These are phyloP conservation scores for Phyllosticta citribraziliensis DNA, from an alignment of 2,329 filamentous ascomycete genomes.

Conservation along the genomic window DNA sequence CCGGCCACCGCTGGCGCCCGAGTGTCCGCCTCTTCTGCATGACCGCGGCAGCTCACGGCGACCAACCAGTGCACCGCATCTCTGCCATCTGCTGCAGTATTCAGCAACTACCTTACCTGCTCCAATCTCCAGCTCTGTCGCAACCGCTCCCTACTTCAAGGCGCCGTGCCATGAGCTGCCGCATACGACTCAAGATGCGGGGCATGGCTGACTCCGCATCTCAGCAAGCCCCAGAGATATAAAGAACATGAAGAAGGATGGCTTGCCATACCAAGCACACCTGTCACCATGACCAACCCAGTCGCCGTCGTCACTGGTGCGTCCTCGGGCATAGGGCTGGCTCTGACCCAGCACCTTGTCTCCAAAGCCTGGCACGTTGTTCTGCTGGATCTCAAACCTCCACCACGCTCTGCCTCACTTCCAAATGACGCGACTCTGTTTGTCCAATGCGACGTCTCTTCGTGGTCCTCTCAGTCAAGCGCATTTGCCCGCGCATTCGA, in stretches of 20 bases:
- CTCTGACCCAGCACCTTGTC: constrained; percentile 33
- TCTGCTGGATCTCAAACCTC: constrained; percentile 35
- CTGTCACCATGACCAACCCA: constrained; percentile 24
- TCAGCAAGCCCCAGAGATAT: background rate
- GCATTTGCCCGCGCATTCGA: constrained; percentile 32
- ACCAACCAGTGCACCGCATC: background rate
- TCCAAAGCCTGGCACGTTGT: constrained; percentile 31
- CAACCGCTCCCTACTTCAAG: background rate
- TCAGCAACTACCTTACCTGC: background rate
- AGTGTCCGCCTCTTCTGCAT: background rate
- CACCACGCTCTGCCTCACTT: constrained; percentile 17
- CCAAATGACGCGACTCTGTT: constrained; percentile 24
- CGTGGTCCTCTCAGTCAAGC: constrained; percentile 28
- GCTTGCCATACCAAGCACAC: background rate
- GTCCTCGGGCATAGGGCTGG: constrained; percentile 36
- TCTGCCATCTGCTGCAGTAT: background rate
- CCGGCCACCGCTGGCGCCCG: background rate
- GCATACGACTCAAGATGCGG: background rate
- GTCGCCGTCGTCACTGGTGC: constrained; percentile 38
- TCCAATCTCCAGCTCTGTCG: background rate
- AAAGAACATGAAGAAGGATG: background rate
- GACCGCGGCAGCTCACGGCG: background rate
- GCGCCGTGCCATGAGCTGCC: background rate
- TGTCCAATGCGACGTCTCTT: constrained; percentile 31
- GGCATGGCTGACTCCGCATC: background rate